Percentiles rank a stretch among this genome's conserved stretches.
Evolutionary conservation across 768 basidiomycete genomes (phyloP).

Genomic region (Imleria badia): DNA sequence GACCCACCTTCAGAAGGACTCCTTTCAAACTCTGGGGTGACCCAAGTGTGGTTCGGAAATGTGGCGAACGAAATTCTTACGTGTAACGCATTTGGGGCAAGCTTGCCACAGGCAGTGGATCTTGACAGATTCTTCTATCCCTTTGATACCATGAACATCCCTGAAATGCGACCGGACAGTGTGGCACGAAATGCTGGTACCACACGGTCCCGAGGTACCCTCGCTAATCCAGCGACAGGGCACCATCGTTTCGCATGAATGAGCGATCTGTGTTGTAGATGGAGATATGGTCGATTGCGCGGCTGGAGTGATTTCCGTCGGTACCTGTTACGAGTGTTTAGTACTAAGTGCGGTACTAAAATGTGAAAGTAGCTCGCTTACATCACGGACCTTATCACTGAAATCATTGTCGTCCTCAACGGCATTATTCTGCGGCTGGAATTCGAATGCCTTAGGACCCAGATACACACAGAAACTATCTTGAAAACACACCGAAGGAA

Average conservation of each 20-base stretch:
- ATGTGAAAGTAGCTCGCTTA: background rate
- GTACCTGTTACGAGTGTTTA: too few relatives aligned
- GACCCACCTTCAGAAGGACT: background rate
- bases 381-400: background rate
- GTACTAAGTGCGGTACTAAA: background rate
- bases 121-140: fast-evolving
- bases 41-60: background rate
- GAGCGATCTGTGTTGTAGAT: background rate
- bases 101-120: background rate
- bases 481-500: background rate
- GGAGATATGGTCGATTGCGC: too few relatives aligned
- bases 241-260: background rate
- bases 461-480: background rate
- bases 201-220: background rate
- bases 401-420: background rate
- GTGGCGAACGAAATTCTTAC: slow-evolving; percentile 10
- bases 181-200: background rate
- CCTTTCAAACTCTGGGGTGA: background rate
- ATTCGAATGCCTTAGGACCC: background rate
- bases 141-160: background rate
- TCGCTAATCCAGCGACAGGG: background rate
- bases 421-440: background rate
- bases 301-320: too few relatives aligned
- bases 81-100: fast-evolving
- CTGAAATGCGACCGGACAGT: background rate